phyloP scores from a whole-genome alignment of 495 filamentous ascomycete species.

The Xylona heveae region DNA sequence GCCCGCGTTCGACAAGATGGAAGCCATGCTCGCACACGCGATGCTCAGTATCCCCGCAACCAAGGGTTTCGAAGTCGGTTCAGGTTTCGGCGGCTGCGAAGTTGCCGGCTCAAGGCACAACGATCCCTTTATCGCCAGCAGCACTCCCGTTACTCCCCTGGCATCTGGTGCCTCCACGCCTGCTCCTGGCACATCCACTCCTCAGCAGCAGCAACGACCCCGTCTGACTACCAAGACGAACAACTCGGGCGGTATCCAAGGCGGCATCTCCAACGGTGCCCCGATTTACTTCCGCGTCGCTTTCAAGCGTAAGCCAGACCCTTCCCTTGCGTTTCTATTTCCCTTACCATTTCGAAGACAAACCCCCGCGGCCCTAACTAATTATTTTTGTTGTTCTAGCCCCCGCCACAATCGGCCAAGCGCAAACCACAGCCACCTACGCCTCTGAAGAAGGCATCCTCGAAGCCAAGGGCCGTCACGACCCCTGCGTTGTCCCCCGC shows the following conservation, averaged over 20 bases:
- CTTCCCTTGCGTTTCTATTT: no score
- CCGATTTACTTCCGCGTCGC: conserved; percentile 87
- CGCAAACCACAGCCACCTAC: conserved; percentile 70
- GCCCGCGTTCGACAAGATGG: conserved; percentile 90
- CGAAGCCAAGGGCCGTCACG: conserved; percentile 88
- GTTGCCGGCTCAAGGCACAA: conserved; percentile 85
- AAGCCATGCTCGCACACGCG: conserved; percentile 80
- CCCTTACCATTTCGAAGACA: no score
- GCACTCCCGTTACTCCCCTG: conserved; percentile 14
- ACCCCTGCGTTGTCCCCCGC: conserved; percentile 85
- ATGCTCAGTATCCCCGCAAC: conserved; percentile 97
- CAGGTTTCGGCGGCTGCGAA: conserved; percentile 75
- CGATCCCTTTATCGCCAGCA: conserved; percentile 57
- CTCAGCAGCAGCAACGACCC: conserved; percentile 8
- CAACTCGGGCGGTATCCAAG: conserved; percentile 91
- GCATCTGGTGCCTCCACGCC: conserved; percentile 8
- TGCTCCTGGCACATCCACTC: background rate
- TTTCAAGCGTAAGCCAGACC: no score
- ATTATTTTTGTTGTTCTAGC: no score
- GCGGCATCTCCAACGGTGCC: conserved; percentile 88
- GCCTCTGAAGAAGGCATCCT: conserved; percentile 51
- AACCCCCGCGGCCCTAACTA: no score
- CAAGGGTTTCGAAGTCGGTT: conserved; percentile 93
- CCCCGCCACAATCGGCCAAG: conserved; percentile 84
- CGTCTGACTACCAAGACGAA: conserved; percentile 78